A percentile compares a stretch with the other conserved stretches of the same genome.
These are phyloP conservation scores for Cyathus striatus DNA, from an alignment of 768 basidiomycete species.

Conservation along the genomic window DNA sequence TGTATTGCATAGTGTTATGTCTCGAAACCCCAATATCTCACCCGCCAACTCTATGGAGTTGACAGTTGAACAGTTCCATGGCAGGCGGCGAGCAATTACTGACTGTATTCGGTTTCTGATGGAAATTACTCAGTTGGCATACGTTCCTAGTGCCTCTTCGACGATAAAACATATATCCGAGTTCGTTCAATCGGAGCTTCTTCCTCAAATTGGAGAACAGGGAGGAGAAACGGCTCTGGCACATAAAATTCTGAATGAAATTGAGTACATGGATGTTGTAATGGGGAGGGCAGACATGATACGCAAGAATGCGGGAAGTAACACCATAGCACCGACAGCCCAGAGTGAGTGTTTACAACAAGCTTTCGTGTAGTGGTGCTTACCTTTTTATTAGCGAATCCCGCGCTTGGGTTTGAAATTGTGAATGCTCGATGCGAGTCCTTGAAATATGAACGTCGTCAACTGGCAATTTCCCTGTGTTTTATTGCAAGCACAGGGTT, in stretches of 20 bases:
- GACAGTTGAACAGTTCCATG: slow-evolving; percentile 64
- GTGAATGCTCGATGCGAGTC: slow-evolving; percentile 67
- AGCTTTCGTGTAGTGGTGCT: too few relatives aligned
- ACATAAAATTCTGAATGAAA: slow-evolving; percentile 53
- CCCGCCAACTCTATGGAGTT: slow-evolving; percentile 57
- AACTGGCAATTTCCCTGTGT: slow-evolving; percentile 59
- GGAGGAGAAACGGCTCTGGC: slow-evolving; percentile 42
- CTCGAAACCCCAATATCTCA: slow-evolving; percentile 58
- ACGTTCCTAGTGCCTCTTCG: slow-evolving; percentile 36
- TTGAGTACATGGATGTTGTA: slow-evolving; percentile 52
- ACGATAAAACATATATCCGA: slow-evolving; percentile 46
- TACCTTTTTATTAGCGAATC: slow-evolving; percentile 24
- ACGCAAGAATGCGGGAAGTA: slow-evolving; percentile 57
- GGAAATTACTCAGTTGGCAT: slow-evolving; percentile 51
- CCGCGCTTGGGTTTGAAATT: slow-evolving; percentile 60
- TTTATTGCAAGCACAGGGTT: slow-evolving; percentile 60
- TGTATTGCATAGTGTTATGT: slow-evolving; percentile 60
- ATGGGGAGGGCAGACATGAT: slow-evolving; percentile 51
- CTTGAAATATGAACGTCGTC: slow-evolving; percentile 67
- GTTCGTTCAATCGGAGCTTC: slow-evolving; percentile 53
- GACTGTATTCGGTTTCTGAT: slow-evolving; percentile 69
- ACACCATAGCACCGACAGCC: slow-evolving; percentile 50
- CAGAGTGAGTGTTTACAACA: slow-evolving; percentile 47
- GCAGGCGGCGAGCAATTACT: slow-evolving; percentile 62
- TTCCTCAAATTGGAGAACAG: slow-evolving; percentile 28